phyloP scores from a whole-genome alignment of 352 stramenopile species.

The Peronosclerospora sorghi region DNA sequence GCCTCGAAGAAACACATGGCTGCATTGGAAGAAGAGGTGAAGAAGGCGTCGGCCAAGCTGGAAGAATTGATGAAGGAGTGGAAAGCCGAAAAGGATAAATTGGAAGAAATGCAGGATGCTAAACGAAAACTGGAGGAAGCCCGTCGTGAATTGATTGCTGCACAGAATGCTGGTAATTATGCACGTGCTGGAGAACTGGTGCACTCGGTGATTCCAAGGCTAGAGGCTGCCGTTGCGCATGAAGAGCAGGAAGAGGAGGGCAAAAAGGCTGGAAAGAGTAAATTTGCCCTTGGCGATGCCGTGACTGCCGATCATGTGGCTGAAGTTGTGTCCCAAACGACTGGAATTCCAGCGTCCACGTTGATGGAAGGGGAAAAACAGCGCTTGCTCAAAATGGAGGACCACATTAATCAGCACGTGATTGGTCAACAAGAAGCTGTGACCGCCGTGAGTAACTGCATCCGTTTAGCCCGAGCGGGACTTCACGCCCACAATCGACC shows the following conservation, averaged over 20 bases:
- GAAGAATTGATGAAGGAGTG: slow-evolving; percentile 58
- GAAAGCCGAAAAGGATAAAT: slow-evolving; percentile 57
- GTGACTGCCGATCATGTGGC: slow-evolving; percentile 91
- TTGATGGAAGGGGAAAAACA: slow-evolving; percentile 92
- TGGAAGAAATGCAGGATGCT: slow-evolving; percentile 63
- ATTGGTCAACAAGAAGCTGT: slow-evolving; percentile 88
- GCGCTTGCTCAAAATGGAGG: slow-evolving; percentile 90
- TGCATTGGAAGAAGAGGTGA: slow-evolving; percentile 55
- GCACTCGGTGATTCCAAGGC: slow-evolving; percentile 70
- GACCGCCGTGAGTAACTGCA: slow-evolving; percentile 82
- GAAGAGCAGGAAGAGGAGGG: slow-evolving; percentile 41
- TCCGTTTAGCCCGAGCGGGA: slow-evolving; percentile 88
- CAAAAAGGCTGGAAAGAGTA: slow-evolving; percentile 24
- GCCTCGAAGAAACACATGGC: slow-evolving; percentile 59
- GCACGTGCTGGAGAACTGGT: slow-evolving; percentile 66
- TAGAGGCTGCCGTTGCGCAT: slow-evolving; percentile 58
- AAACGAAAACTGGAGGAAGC: slow-evolving; percentile 76
- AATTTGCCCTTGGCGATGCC: slow-evolving; percentile 76
- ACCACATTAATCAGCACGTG: slow-evolving; percentile 86
- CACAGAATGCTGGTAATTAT: slow-evolving; percentile 71
- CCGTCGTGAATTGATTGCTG: slow-evolving; percentile 50
- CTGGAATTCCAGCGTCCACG: slow-evolving; percentile 91
- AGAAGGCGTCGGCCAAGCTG: slow-evolving; percentile 46
- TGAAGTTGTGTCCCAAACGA: slow-evolving; percentile 81
- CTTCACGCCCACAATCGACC: slow-evolving; percentile 92